Conservation (phyloP, 306 rosid genomes). For the Vigna hirtella region DNA sequence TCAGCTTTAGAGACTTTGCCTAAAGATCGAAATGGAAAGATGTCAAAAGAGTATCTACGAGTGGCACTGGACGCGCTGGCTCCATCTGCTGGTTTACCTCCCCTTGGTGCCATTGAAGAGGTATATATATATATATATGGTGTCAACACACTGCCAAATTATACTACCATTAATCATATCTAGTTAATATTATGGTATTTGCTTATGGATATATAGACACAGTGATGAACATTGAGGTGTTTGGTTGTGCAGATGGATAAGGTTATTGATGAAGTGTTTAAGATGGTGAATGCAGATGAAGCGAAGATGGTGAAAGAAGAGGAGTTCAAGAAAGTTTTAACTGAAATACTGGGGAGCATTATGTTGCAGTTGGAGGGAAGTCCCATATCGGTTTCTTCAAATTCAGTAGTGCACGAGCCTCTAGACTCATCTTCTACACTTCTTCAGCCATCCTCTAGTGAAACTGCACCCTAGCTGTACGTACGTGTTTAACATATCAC, state of each 20-base stretch:
- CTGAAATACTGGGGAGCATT: slow-evolving; percentile 68
- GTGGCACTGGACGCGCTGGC: slow-evolving; percentile 68
- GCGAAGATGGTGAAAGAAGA: slow-evolving; percentile 75
- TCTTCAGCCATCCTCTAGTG: slow-evolving; percentile 61
- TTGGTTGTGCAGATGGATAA: slow-evolving; percentile 74
- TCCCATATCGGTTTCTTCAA: slow-evolving; percentile 74
- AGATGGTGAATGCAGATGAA: slow-evolving; percentile 67
- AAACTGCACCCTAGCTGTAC: slow-evolving; percentile 38
- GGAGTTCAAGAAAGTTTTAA: slow-evolving; percentile 78
- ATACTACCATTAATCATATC: neutral
- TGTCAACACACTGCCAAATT: slow-evolving; percentile 12
- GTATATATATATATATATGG: slow-evolving; percentile 43
- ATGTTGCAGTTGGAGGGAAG: slow-evolving; percentile 85
- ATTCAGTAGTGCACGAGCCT: slow-evolving; percentile 92
- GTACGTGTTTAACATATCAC: slow-evolving; percentile 6
- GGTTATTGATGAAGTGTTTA: slow-evolving; percentile 58
- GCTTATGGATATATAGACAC: no score
- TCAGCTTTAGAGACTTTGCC: slow-evolving; percentile 69
- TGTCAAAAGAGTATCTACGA: slow-evolving; percentile 70
- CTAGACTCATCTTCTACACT: slow-evolving; percentile 75
- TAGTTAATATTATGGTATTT: no score
- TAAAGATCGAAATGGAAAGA: slow-evolving; percentile 76
- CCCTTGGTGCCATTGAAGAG: slow-evolving; percentile 82
- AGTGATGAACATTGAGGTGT: neutral
- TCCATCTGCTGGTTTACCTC: slow-evolving; percentile 90